Base-by-base conservation (phyloP, 1,284 basidiomycete genomes). In the Leccinum subspadiceum region DNA sequence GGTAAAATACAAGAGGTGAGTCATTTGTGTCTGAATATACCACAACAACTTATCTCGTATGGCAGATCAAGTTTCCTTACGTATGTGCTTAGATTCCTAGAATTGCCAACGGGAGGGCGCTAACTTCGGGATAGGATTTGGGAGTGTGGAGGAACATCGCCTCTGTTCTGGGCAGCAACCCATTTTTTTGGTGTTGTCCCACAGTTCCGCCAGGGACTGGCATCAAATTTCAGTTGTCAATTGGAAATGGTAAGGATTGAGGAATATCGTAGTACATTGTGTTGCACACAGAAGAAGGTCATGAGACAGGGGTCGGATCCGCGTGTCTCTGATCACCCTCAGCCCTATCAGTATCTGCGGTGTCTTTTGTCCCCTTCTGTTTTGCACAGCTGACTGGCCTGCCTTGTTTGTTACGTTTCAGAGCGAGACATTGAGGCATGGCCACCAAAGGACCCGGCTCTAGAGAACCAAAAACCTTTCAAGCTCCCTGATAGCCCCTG, bases 31-130 rank as follows among this genome's bases (percentile, higher is more conserved):
- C n/a, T 53, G 35, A 41, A 52, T 35, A 5, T 50, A 10, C 3
- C 57, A 2, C 56, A 9, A 44, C 46, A 13, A 31, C 54, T 61
- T 15, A 73, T 54, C 12, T 46, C 22, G 37, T 57, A 8, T 17
- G 44, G 17, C 49, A 93, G 87, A 80, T 96, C 71, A 93, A 91
- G 73, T 99, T 95, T 71, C 96, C 96, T 56, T 99, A 98, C 71
- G 93, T 93, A 73, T 66, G 89, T 54, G 57, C 53, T 46, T 46
- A 20, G 6, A 20, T 20, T 20, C 44, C 20, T 58, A 10, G 58
- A 56, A 62, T 33, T 62, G 7, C 58, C 44, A 56, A 5, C 4
- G 9, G 33, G 54, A 50, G 24, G 24, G 26, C 12, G 35, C 64
- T 67, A 56, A 66, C 62, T 37, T 22, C 10, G 56, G 24, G 60